Percentiles rank a stretch among this genome's conserved stretches.
Conservation (phyloP, 352 stramenopile species). For the Phytopythium cucurbitacearum region DNA sequence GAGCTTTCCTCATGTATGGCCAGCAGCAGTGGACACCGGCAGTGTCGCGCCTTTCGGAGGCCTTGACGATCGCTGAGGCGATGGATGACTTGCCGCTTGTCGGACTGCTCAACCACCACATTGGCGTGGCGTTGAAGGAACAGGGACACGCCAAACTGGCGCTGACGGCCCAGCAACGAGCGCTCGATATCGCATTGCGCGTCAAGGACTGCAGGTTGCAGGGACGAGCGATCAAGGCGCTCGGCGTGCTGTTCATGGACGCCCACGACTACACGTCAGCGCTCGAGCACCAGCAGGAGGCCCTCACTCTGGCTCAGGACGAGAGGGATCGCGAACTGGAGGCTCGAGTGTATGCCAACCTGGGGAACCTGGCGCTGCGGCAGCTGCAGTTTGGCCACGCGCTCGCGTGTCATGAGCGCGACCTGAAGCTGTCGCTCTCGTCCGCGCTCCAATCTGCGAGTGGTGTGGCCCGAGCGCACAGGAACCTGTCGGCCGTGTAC, state of each 20-base stretch:
- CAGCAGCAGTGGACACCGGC: constrained; percentile 21
- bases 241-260: constrained; percentile 61
- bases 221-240: constrained; percentile 52
- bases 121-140: constrained; percentile 63
- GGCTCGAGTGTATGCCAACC: constrained; percentile 68
- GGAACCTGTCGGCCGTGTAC: constrained; percentile 67
- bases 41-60: constrained; percentile 31
- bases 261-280: constrained; percentile 30
- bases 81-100: constrained; percentile 16
- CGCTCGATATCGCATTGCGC: constrained; percentile 38
- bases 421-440: constrained; percentile 37
- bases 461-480: constrained; percentile 53
- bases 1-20: constrained; percentile 55
- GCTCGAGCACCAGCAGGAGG: constrained; percentile 61
- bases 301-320: constrained; percentile 40
- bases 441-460: constrained; percentile 38
- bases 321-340: constrained; percentile 60
- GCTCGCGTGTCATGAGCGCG: constrained; percentile 53
- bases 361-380: constrained; percentile 62
- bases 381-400: constrained; percentile 54
- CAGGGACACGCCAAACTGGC: constrained; percentile 24
- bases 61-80: constrained; percentile 24
- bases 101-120: constrained; percentile 62
- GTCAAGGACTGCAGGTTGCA: constrained; percentile 34
- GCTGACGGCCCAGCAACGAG: constrained; percentile 39